Conservation (phyloP, 2,329 filamentous ascomycete genomes). For the Ampelomyces quisqualis region DNA sequence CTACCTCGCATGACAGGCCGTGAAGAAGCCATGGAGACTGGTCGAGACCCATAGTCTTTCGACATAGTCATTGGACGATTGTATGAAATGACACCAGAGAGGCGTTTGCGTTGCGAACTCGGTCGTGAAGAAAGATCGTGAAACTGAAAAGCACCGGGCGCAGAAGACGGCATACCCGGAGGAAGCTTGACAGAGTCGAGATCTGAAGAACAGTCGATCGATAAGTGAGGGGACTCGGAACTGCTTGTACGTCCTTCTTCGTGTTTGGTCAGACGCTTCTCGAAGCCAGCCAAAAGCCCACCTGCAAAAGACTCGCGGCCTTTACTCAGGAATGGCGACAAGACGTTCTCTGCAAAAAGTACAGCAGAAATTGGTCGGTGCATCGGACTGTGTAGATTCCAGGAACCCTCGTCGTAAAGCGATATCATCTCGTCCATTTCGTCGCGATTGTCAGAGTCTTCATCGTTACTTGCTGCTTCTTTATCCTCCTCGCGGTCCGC, state of each 20-base stretch:
- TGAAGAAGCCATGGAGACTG: conserved; percentile 8
- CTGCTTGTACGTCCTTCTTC: conserved; percentile 2
- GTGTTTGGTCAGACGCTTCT: not conserved
- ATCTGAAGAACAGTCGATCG: not conserved
- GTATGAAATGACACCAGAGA: conserved; percentile 1
- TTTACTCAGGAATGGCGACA: conserved; percentile 16
- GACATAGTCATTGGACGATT: conserved; percentile 4
- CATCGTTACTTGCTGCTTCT: not conserved
- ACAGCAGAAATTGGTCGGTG: conserved; percentile 21
- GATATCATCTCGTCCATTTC: conserved; percentile 21
- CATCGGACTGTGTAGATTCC: conserved; percentile 8
- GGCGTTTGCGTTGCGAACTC: conserved; percentile 4
- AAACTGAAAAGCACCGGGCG: not conserved
- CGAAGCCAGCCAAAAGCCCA: not conserved
- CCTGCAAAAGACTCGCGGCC: conserved; percentile 3
- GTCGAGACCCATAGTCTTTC: conserved; percentile 7
- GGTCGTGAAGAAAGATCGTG: conserved; percentile 7
- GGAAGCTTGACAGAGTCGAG: not conserved
- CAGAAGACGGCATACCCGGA: conserved; percentile 1
- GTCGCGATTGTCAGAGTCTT: conserved; percentile 9
- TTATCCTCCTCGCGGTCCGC: conserved; percentile 10
- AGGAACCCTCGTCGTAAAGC: conserved; percentile 17
- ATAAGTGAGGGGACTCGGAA: not conserved
- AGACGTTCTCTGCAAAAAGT: conserved; percentile 19
- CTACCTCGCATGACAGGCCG: conserved; percentile 4